Conservation (phyloP, 768 basidiomycete genomes). For the Fistulinella prunicolor region DNA sequence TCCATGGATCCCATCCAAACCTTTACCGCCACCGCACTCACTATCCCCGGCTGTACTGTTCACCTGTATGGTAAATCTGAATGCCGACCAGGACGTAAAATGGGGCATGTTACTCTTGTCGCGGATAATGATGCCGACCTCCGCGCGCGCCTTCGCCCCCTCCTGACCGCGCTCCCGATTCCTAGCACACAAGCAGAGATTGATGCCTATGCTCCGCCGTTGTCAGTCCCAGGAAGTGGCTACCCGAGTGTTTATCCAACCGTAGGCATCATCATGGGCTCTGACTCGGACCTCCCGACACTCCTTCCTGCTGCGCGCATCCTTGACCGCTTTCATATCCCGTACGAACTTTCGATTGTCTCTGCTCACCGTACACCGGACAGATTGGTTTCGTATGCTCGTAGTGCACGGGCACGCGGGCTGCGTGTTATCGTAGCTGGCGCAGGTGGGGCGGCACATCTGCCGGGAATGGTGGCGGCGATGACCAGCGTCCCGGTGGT, state of each 20-base stretch:
- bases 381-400: constrained; percentile 78
- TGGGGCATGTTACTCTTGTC: constrained; percentile 95
- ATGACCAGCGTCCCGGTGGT: constrained; percentile 92
- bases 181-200: constrained; percentile 42
- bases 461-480: constrained; percentile 97
- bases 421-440: constrained; percentile 84
- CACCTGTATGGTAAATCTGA: constrained; percentile 96
- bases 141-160: constrained; percentile 61
- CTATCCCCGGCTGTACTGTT: constrained; percentile 69
- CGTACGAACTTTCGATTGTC: constrained; percentile 93
- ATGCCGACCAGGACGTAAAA: constrained; percentile 88
- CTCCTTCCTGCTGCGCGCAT: constrained; percentile 89
- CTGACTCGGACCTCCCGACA: constrained; percentile 93
- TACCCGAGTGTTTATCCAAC: constrained; percentile 69
- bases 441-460: constrained; percentile 96
- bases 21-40: constrained; percentile 58
- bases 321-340: constrained; percentile 76
- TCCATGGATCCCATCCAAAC: constrained; percentile 56
- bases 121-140: constrained; percentile 79
- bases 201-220: constrained; percentile 48
- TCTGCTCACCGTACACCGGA: constrained; percentile 96
- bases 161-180: constrained; percentile 63
- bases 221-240: constrained; percentile 44
- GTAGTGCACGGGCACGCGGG: constrained; percentile 65
- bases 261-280: constrained; percentile 96